These are phyloP conservation scores for Amanita rimosa DNA, from an alignment of 768 basidiomycete species.

Conservation along the genomic window DNA sequence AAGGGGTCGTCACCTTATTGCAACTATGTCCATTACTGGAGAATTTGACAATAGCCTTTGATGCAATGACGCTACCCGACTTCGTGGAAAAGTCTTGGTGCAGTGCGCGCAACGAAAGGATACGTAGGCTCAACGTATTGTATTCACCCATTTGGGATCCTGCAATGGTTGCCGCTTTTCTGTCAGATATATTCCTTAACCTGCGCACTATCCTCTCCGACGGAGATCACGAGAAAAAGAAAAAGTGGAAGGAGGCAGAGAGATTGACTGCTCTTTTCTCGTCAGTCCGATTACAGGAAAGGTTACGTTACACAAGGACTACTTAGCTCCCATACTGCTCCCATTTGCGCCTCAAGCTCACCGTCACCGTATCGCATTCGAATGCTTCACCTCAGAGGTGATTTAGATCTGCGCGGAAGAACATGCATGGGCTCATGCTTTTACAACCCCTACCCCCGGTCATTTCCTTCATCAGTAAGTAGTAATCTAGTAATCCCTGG, in stretches of 20 bases:
- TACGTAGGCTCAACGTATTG: background rate
- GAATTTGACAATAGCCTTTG: background rate
- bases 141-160: background rate
- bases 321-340: no score
- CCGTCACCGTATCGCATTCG: no score
- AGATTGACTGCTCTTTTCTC: background rate
- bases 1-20: background rate
- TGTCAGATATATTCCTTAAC: constrained; percentile 1
- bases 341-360: no score
- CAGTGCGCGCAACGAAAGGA: background rate
- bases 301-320: background rate
- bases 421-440: no score
- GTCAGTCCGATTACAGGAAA: background rate
- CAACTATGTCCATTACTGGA: background rate
- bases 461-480: no score
- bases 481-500: no score
- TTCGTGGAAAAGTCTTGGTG: background rate
- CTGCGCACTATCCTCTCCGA: background rate
- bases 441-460: no score
- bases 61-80: background rate
- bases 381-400: no score
- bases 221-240: no score
- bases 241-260: background rate
- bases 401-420: no score
- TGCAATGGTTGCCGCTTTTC: background rate